Evolutionary conservation across 1,284 basidiomycete genomes (phyloP).

Genomic region (Cystobasidium pallidum): DNA sequence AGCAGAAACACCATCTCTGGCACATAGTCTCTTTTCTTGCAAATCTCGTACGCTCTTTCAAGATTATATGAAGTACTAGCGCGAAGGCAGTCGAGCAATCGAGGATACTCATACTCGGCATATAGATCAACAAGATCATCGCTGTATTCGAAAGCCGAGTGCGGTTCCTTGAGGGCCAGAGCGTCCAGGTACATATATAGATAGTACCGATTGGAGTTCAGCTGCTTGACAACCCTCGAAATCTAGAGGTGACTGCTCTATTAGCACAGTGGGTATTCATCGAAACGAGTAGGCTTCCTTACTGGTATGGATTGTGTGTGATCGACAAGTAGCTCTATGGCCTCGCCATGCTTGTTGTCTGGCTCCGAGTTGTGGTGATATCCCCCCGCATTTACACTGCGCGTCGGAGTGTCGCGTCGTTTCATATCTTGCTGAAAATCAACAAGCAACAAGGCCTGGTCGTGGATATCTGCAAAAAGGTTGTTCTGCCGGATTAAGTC

Average conservation of each 20-base stretch:
- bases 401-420: conserved; percentile 60
- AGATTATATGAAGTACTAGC: conserved; percentile 90
- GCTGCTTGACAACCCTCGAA: conserved; percentile 81
- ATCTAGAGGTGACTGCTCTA: conserved; percentile 62
- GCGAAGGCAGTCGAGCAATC: conserved; percentile 86
- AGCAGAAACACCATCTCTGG: conserved; percentile 97
- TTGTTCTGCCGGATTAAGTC: conserved; percentile 93
- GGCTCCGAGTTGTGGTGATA: background rate
- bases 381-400: background rate
- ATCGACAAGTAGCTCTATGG: conserved; percentile 86
- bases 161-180: conserved; percentile 82
- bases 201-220: conserved; percentile 75
- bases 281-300: conserved; percentile 53
- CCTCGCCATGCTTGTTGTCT: conserved; percentile 61
- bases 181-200: conserved; percentile 93
- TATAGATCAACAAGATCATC: conserved; percentile 89
- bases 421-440: conserved; percentile 91
- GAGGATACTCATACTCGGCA: conserved; percentile 78
- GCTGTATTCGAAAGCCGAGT: conserved; percentile 76
- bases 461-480: conserved; percentile 90
- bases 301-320: conserved; percentile 96
- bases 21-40: conserved; percentile 81
- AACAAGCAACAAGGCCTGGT: conserved; percentile 86
- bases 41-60: conserved; percentile 87
- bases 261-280: background rate